Base-by-base conservation (phyloP, 139 green algal genomes). In the Micractinium conductrix region DNA sequence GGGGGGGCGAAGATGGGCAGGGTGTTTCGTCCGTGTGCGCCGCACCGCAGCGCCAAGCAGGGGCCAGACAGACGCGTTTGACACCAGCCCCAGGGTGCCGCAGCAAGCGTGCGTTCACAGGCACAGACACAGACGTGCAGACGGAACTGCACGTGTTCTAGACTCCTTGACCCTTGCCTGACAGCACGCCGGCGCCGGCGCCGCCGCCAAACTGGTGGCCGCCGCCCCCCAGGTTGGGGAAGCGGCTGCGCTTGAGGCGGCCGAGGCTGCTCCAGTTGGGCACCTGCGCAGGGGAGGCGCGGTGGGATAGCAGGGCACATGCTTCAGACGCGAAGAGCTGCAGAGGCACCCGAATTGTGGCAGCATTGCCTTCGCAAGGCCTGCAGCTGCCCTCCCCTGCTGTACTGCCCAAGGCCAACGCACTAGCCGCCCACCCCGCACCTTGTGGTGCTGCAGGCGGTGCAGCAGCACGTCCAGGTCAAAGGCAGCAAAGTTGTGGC, bases 401-500 rank as follows among this genome's bases (percentile, higher is more conserved):
- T 58, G 48, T 16, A 58, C 48, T 24, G 10, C 12, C 10, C 48
- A 16, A 58, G 10, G 12, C n/a, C n/a, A n/a, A n/a, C n/a, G n/a
- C n/a, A n/a, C n/a, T n/a, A n/a, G n/a, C n/a, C 48, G 16, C 48
- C 48, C 12, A 24, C 48, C 26, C 19, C 53, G 19, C 53, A 95
- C 94, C 94, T 98, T 98, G 90, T 95, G 93, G 70, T 95, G 89
- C 89, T 98, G 92, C 87, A 99, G 90, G 65, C 97, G 93, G 60
- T 96, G 90, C 71, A 99, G 91, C 62, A 99, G 92, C 26, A 99
- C 90, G 76, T 95, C 92, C 60, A 99, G 89, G 84, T 99, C 96
- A 60, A 96, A 98, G 21, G 87, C 94, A 6, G 90, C 86, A 74
- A 99, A 92, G 92, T 99, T 99, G 93, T 99, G 97, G 14, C 97